A percentile compares a stretch with the other conserved stretches of the same genome.
Conservation (phyloP, 2,329 filamentous ascomycete species). For the Onygenales sp. region DNA sequence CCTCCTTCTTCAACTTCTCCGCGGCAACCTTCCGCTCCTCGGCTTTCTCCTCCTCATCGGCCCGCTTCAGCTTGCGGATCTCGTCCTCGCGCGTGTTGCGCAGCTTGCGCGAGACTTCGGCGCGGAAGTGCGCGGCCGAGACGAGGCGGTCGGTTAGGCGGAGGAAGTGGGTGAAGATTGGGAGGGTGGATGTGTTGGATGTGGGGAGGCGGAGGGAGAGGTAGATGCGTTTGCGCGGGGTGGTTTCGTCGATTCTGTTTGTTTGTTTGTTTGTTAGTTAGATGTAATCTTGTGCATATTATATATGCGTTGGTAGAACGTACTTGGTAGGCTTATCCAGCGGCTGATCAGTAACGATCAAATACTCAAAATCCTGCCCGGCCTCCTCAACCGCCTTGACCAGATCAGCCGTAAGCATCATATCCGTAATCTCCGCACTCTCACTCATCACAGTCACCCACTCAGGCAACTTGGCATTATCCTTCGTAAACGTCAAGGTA, state of each 20-base stretch:
- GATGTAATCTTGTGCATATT: neutral
- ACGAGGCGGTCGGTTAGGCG: slow-evolving; percentile 77
- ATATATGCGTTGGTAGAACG: slow-evolving; percentile 24
- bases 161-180: slow-evolving; percentile 65
- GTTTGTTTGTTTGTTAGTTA: slow-evolving; percentile 4
- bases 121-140: slow-evolving; percentile 69
- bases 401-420: slow-evolving; percentile 78
- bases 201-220: slow-evolving; percentile 60
- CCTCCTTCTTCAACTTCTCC: slow-evolving; percentile 68
- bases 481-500: slow-evolving; percentile 86
- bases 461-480: slow-evolving; percentile 75
- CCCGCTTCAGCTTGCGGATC: slow-evolving; percentile 67
- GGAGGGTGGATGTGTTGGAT: slow-evolving; percentile 52
- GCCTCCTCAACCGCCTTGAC: slow-evolving; percentile 68
- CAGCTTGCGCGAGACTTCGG: slow-evolving; percentile 81
- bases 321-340: slow-evolving; percentile 77
- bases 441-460: slow-evolving; percentile 97
- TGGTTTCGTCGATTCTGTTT: slow-evolving; percentile 69
- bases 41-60: slow-evolving; percentile 61
- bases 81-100: slow-evolving; percentile 70
- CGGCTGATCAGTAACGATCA: slow-evolving; percentile 86
- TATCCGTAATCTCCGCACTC: slow-evolving; percentile 86
- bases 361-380: slow-evolving; percentile 72
- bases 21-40: slow-evolving; percentile 46
- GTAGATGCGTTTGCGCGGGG: slow-evolving; percentile 76